Base-by-base conservation (phyloP, 2,329 filamentous ascomycete species). In the Whalleya microplaca region DNA sequence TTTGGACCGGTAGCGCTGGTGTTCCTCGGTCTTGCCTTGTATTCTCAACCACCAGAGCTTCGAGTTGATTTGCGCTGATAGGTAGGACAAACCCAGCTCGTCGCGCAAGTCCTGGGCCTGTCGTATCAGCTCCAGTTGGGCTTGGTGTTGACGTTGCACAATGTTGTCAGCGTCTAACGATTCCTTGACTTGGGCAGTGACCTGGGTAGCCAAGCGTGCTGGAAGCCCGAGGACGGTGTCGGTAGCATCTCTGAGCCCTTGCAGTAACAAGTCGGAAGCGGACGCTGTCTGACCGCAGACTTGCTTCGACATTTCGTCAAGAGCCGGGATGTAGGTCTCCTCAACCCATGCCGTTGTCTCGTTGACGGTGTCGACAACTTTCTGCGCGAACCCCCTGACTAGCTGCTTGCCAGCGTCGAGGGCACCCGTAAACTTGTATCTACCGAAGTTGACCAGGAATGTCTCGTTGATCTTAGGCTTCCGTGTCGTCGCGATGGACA, bases 391-490 rank as follows among this genome's bases (percentile, higher is more conserved):
- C 14, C 61, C 71, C 41, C 69, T 70, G 40, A 76, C 66, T 7
- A 74, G 54, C n/a, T 75, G 67, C 55, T 74, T 75, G 19, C 79
- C 77, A 7, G 73, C 74, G 53, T 80, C 78, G 5, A 80, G 60
- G 14, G 75, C 76, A 41, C 78, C 76, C 12, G 73, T 74, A 42
- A 82, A 68, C 16, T 76, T 70, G 20, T 77, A 73, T 66, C 73
- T 79, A 45, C 84, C 83, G 69, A 88, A 85, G 67, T 86, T 80
- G 27, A 88, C 72, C 41, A 80, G 78, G 68, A 87, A 84, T 0
- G 80, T 81, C 72, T 87, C 84, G 64, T 83, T 83, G 60, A 87
- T 77, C 69, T 79, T 83, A 21, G 86, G 86, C 58, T 81, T 82
- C 53, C 79, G 83, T 14, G 78, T 83, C 1, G 85, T 85, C 52